Evolutionary conservation across 2,329 filamentous ascomycete genomes (phyloP).

Genomic region (Clonostachys rosea): DNA sequence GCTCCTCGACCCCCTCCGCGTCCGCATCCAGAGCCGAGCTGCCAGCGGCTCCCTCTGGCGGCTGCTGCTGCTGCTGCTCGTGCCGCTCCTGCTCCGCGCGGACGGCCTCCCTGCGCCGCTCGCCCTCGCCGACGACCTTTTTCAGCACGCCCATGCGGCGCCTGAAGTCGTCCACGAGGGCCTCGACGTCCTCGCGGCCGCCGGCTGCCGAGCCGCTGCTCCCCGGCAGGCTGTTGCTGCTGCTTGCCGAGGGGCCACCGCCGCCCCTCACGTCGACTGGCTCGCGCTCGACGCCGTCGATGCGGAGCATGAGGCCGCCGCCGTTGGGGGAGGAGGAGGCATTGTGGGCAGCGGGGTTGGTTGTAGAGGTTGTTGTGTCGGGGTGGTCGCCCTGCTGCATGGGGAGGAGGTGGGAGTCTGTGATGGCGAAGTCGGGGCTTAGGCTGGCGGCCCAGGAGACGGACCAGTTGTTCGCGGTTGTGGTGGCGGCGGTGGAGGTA

Average conservation of each 20-base stretch:
- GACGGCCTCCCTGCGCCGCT: slow-evolving; percentile 31
- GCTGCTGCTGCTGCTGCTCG: neutral
- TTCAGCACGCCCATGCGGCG: slow-evolving; percentile 49
- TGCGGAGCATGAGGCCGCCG: slow-evolving; percentile 19
- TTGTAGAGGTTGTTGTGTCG: slow-evolving; percentile 13
- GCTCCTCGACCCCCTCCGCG: neutral
- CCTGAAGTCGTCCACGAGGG: slow-evolving; percentile 52
- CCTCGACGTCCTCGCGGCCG: slow-evolving; percentile 41
- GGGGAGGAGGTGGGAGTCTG: slow-evolving; percentile 34
- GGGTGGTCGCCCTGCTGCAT: slow-evolving; percentile 29
- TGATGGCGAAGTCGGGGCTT: slow-evolving; percentile 66
- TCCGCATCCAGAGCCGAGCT: slow-evolving; percentile 3
- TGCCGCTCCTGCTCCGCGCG: slow-evolving; percentile 7
- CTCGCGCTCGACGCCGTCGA: slow-evolving; percentile 28
- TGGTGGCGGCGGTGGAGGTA: neutral
- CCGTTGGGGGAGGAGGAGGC: slow-evolving; percentile 13
- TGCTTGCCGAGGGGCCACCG: neutral
- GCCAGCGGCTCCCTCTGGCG: slow-evolving; percentile 3
- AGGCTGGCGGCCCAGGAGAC: slow-evolving; percentile 70
- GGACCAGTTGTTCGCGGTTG: slow-evolving; percentile 28
- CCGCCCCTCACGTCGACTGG: slow-evolving; percentile 2
- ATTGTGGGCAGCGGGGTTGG: slow-evolving; percentile 8
- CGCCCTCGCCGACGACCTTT: slow-evolving; percentile 47
- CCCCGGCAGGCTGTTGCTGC: slow-evolving; percentile 2
- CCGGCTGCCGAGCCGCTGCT: slow-evolving; percentile 7